Percentiles rank a stretch among this genome's conserved stretches.
Conservation (phyloP, 2,329 filamentous ascomycete species). For the Calonectria multiphialidica region DNA sequence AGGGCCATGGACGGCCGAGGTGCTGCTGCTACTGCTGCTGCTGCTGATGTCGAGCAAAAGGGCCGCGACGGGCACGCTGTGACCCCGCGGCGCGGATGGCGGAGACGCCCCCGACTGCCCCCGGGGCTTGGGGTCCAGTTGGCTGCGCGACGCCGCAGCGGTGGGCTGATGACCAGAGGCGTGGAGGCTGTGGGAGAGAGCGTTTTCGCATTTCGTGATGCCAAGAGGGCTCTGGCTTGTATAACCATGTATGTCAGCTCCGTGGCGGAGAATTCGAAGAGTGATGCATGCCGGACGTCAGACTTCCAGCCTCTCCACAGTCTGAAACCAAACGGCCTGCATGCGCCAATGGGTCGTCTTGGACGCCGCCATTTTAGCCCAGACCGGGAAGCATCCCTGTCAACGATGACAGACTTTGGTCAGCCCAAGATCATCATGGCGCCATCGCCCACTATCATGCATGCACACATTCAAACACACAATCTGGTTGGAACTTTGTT, state of each 20-base stretch:
- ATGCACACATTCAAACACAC: neutral
- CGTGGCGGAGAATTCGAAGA: neutral
- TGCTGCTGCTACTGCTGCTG: too few species aligned
- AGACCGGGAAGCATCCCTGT: neutral
- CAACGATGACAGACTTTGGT: neutral
- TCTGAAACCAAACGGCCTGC: neutral
- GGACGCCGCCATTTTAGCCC: neutral
- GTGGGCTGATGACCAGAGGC: neutral
- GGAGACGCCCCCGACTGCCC: neutral
- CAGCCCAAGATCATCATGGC: neutral
- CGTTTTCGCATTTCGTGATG: conserved; percentile 1
- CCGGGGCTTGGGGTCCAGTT: neutral
- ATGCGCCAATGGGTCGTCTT: neutral
- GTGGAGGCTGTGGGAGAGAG: neutral
- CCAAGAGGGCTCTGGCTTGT: neutral
- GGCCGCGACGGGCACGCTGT: neutral
- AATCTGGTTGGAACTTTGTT: neutral
- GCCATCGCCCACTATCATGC: neutral
- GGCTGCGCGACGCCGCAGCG: neutral
- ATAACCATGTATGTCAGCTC: conserved; percentile 26
- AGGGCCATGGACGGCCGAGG: conserved; percentile 31
- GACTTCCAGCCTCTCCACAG: neutral
- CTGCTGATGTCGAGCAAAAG: conserved; percentile 12
- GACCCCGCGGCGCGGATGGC: neutral
- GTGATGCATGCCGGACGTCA: neutral